Conservation (phyloP, 495 filamentous ascomycete genomes). For the Xylaria longipes region DNA sequence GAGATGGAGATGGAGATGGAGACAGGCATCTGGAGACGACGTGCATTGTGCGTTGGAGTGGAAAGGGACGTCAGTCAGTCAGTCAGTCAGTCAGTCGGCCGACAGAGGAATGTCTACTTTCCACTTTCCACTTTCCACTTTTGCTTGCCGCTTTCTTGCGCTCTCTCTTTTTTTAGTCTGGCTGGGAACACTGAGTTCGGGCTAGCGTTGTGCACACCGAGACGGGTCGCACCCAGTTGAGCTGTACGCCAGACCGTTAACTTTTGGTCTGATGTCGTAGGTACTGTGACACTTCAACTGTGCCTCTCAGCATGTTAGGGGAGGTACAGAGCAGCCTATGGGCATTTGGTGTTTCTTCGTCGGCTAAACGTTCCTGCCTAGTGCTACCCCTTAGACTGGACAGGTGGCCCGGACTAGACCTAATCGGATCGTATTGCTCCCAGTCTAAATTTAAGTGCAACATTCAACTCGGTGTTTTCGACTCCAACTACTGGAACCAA, state of each 20-base stretch:
- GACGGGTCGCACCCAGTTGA: background rate
- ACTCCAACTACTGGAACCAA: background rate
- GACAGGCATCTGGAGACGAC: constrained; percentile 1
- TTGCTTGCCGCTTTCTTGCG: background rate
- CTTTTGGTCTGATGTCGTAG: constrained; percentile 5
- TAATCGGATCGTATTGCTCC: background rate
- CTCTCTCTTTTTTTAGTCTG: background rate
- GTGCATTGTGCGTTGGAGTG: background rate
- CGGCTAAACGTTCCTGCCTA: constrained; percentile 22
- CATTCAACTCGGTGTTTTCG: background rate
- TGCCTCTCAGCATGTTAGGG: background rate
- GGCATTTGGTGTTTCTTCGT: constrained; percentile 7
- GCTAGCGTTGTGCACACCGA: constrained; percentile 16
- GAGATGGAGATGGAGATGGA: constrained; percentile 5
- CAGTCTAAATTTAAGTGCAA: constrained; percentile 8
- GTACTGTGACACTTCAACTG: constrained; percentile 5
- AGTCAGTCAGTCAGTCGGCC: background rate
- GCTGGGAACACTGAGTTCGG: background rate
- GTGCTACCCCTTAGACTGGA: background rate
- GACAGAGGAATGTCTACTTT: background rate
- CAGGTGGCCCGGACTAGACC: background rate
- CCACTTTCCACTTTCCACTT: background rate
- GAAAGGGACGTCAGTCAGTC: background rate
- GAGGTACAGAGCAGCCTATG: background rate
- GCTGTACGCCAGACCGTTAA: background rate